Conservation (phyloP, 257 asterid species). For the Verbascum thapsus region DNA sequence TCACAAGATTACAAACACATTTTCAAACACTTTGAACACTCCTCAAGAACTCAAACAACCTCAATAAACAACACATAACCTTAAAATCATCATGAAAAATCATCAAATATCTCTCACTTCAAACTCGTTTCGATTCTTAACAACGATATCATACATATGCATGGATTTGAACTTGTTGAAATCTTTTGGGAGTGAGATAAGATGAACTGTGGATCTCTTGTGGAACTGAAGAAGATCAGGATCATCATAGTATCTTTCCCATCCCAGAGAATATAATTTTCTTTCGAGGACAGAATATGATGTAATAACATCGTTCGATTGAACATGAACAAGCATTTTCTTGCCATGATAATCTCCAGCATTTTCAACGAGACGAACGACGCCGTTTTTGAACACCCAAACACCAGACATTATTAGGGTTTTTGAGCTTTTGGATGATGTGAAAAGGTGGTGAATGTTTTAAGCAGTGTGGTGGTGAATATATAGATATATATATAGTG, state of each 20-base stretch:
- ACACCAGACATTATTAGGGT: constrained; percentile 45
- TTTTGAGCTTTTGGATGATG: not conserved
- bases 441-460: not conserved
- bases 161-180: constrained; percentile 56
- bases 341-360: constrained; percentile 37
- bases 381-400: constrained; percentile 34
- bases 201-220: constrained; percentile 43
- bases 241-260: constrained; percentile 55
- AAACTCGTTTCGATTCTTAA: constrained; percentile 52
- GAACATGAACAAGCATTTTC: constrained; percentile 40
- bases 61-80: not conserved
- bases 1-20: constrained; percentile 1
- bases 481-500: constrained; percentile 33
- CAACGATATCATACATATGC: constrained; percentile 56
- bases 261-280: constrained; percentile 37
- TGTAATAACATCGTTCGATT: constrained; percentile 40
- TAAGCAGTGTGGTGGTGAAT: constrained; percentile 26
- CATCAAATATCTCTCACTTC: constrained; percentile 42
- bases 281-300: constrained; percentile 38
- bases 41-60: not conserved
- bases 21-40: not conserved
- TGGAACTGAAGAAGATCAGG: constrained; percentile 51
- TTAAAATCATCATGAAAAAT: constrained; percentile 1
- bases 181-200: constrained; percentile 53
- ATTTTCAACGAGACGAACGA: constrained; percentile 29